Evolutionary conservation across 2,329 filamentous ascomycete genomes (phyloP), one percentile per base, ranked within the genome.

Genomic region (Corniculantispora saksenae): DNA sequence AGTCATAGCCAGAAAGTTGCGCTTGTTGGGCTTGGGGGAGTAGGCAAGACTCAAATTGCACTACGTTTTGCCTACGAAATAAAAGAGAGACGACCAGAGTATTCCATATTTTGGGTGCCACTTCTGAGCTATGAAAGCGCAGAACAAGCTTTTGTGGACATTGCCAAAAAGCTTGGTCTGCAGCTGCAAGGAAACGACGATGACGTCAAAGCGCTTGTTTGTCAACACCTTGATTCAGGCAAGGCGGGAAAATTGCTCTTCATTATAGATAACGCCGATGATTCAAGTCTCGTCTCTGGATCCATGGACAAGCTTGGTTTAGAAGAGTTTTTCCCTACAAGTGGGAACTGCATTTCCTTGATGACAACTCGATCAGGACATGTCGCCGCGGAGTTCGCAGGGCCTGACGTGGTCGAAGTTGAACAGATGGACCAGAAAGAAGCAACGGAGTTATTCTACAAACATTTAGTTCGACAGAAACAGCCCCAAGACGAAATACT

Each of bases 181-280:
- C 47, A 78, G 15, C 47, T 23, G 23, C 19, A 50, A 7, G 77
- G 82, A 55, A 69, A 69, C 8, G 86, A 86, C 66, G 77, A 79
- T 55, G 88, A 91, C 67, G 70, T 87, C 45, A 83, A 84, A 61
- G 85, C 89, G 69, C 82, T 86, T 76, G 87, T 91, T 69, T 80
- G 85, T 15, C 55, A 60, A 3, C 67, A 75, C 23, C 69, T 79
- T 0, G 71, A 66, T 48, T 74, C 70, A 0, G 67, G 71, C n/a
- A 63, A 57, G 3, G 63, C 70, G 0, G 74, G 76, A 8, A 70
- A 66, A 40, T 82, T 77, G 79, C 69, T 82, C 45, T 67, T 82
- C 1, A 69, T 82, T 2, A 67, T 82, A 7, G 77, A 81, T 57
- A 83, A 82, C 64, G 77, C 76, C 0, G 80, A 83, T 43, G 75